Evolutionary conservation across 2,329 filamentous ascomycete genomes (phyloP).

Genomic region (Alternaria arborescens): DNA sequence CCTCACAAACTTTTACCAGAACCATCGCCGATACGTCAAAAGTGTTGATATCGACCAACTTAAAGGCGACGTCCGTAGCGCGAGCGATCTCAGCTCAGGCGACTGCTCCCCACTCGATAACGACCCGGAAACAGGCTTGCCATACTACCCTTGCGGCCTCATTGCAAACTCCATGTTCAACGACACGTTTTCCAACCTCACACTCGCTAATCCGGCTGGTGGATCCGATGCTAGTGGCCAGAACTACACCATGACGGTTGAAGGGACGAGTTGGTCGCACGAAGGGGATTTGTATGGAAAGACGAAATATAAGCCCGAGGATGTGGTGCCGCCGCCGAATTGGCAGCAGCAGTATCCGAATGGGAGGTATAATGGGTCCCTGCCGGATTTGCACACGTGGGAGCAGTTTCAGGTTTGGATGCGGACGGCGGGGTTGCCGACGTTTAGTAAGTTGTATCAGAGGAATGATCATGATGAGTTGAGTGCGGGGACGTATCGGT

Average conservation of each 20-base stretch:
- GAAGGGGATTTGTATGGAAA: conserved; percentile 81
- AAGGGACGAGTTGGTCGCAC: conserved; percentile 84
- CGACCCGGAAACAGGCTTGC: conserved; percentile 55
- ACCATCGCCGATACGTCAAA: conserved; percentile 94
- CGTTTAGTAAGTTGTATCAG: conserved; percentile 91
- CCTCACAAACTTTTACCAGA: conserved; percentile 98
- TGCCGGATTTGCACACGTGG: conserved; percentile 76
- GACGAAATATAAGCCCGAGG: conserved; percentile 69
- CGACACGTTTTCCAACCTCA: conserved; percentile 79
- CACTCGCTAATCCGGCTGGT: conserved; percentile 63
- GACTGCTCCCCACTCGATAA: conserved; percentile 76
- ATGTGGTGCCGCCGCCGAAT: conserved; percentile 85
- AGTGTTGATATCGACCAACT: conserved; percentile 86
- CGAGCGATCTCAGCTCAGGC: conserved; percentile 69
- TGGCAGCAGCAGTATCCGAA: conserved; percentile 77
- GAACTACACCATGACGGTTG: conserved; percentile 76
- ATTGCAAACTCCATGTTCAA: conserved; percentile 99
- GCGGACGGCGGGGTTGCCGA: conserved; percentile 91
- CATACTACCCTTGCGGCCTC: conserved; percentile 93
- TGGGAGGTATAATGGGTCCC: conserved; percentile 69
- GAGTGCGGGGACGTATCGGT: conserved; percentile 74
- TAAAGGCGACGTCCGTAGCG: conserved; percentile 72
- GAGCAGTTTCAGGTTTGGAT: conserved; percentile 98
- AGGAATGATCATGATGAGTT: conserved; percentile 78
- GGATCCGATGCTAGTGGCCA: conserved; percentile 46